Percentiles rank a stretch among this genome's conserved stretches.
These are phyloP conservation scores for Dunaliella sp. DNA, from an alignment of 139 green algal species.

Conservation along the genomic window DNA sequence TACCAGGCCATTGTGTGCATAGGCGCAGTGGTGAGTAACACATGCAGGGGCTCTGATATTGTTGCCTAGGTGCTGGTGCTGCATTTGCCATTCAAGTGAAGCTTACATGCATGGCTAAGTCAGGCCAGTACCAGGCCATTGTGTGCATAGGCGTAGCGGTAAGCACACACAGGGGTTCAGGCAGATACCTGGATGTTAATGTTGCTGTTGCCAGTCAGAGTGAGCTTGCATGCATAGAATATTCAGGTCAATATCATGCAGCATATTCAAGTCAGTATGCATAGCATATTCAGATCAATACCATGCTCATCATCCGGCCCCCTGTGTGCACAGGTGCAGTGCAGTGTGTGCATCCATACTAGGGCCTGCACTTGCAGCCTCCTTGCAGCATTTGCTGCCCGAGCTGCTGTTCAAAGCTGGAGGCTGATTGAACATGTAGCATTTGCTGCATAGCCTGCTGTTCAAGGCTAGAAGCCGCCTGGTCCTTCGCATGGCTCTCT, in stretches of 20 bases:
- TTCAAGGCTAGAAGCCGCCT: no score
- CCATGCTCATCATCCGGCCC: not conserved
- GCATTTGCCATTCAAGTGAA: no score
- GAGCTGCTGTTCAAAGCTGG: no score
- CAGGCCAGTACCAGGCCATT: constrained; percentile 83
- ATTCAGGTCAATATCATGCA: constrained; percentile 83
- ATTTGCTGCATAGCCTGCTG: no score
- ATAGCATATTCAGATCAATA: not conserved
- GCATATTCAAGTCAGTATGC: not conserved
- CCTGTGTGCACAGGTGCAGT: not conserved
- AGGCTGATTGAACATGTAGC: no score
- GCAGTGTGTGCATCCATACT: no score
- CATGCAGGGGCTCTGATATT: not conserved
- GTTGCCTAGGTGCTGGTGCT: not conserved
- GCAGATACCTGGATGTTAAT: not conserved
- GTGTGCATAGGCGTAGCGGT: constrained; percentile 91
- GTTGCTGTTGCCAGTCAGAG: no score
- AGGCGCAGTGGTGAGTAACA: constrained; percentile 78
- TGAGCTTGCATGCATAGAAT: no score
- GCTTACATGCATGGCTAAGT: constrained; percentile 89
- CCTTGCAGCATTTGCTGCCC: no score
- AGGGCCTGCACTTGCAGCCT: no score
- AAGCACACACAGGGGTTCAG: constrained; percentile 15
- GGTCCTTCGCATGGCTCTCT: no score
- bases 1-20: constrained; percentile 91